phyloP scores from a whole-genome alignment of 495 filamentous ascomycete genomes.

The Penicillium argentinense region DNA sequence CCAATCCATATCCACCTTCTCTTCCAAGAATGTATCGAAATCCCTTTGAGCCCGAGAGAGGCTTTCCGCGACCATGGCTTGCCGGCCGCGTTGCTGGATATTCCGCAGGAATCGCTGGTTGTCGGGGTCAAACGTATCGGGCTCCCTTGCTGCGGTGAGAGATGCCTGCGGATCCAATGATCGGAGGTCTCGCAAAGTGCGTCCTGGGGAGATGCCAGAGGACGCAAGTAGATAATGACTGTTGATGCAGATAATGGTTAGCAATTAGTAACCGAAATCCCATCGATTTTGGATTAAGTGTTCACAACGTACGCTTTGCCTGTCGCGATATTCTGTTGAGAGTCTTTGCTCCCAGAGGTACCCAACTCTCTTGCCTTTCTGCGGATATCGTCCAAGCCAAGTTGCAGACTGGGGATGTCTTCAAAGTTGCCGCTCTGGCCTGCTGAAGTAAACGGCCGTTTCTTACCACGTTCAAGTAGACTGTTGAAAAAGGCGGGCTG shows the following conservation, averaged over 20 bases:
- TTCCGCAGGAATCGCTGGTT: conserved; percentile 79
- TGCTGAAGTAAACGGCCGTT: conserved; percentile 41
- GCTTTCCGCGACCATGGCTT: conserved; percentile 87
- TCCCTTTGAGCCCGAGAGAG: conserved; percentile 81
- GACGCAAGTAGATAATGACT: conserved; percentile 84
- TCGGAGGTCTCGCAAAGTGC: conserved; percentile 75
- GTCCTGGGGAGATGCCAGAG: conserved; percentile 79
- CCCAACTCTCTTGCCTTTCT: conserved; percentile 80
- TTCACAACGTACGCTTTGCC: conserved; percentile 68
- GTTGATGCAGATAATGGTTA: conserved; percentile 8
- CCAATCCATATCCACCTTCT: conserved; percentile 93
- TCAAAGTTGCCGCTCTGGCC: conserved; percentile 44
- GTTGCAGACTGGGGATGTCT: conserved; percentile 61
- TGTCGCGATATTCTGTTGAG: conserved; percentile 47
- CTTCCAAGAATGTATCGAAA: conserved; percentile 90
- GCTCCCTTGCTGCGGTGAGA: conserved; percentile 43
- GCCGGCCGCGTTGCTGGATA: conserved; percentile 84
- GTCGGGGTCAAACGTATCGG: conserved; percentile 64
- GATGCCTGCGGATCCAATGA: conserved; percentile 50
- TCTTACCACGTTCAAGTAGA: conserved; percentile 71
- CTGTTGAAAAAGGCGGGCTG: conserved; percentile 83
- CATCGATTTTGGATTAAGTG: too few relatives aligned
- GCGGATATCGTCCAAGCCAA: conserved; percentile 84
- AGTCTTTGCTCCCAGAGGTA: conserved; percentile 43
- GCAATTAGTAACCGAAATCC: too few relatives aligned